Evolutionary conservation across 2,329 filamentous ascomycete species (phyloP).

Genomic region (Alternaria conjuncta): DNA sequence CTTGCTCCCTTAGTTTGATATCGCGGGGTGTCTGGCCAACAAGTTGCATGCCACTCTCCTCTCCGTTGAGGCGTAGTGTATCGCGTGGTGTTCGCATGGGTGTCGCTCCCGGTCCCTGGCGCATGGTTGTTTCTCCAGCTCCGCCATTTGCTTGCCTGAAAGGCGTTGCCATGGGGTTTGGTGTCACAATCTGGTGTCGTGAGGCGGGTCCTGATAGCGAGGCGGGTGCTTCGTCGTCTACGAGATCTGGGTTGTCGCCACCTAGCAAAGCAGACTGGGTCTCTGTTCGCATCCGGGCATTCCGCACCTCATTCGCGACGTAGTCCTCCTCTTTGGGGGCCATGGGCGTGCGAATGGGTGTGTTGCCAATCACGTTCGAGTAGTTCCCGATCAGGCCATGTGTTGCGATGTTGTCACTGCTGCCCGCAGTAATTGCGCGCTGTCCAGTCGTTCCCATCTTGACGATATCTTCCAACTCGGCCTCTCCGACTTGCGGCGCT

Average conservation of each 20-base stretch:
- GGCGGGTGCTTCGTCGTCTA: slow-evolving; percentile 81
- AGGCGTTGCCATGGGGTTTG: slow-evolving; percentile 93
- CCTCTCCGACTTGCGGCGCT: slow-evolving; percentile 87
- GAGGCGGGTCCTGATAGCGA: slow-evolving; percentile 87
- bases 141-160: slow-evolving; percentile 68
- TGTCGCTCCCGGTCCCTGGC: slow-evolving; percentile 73
- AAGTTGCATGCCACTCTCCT: slow-evolving; percentile 67
- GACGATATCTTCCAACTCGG: slow-evolving; percentile 94
- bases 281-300: slow-evolving; percentile 89
- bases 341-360: slow-evolving; percentile 89
- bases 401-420: slow-evolving; percentile 83
- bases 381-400: slow-evolving; percentile 89
- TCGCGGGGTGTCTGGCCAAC: slow-evolving; percentile 79
- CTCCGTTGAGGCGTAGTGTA: slow-evolving; percentile 80
- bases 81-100: slow-evolving; percentile 89
- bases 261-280: slow-evolving; percentile 93
- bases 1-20: slow-evolving; percentile 72
- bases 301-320: slow-evolving; percentile 94
- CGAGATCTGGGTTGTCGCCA: slow-evolving; percentile 89
- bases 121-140: slow-evolving; percentile 69
- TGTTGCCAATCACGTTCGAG: slow-evolving; percentile 76
- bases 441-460: slow-evolving; percentile 98
- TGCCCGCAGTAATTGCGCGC: slow-evolving; percentile 77
- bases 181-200: slow-evolving; percentile 82
- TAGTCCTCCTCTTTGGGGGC: slow-evolving; percentile 93